phyloP scores from a whole-genome alignment of 1,284 basidiomycete genomes.

The Termitomyces sp. region DNA sequence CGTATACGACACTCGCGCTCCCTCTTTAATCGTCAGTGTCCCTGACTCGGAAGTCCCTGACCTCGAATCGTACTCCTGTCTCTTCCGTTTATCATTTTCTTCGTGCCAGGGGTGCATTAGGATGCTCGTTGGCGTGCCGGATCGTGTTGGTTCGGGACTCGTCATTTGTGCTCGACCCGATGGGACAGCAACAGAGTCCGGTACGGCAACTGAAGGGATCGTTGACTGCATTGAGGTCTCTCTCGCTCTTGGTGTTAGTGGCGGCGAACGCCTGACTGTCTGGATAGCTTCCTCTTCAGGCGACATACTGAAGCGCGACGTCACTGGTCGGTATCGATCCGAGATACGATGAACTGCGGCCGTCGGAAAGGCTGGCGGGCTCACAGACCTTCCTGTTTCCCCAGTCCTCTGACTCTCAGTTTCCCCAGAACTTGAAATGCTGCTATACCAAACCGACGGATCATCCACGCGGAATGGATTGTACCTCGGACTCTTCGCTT shows the following conservation, averaged over 20 bases:
- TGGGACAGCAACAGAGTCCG: background rate
- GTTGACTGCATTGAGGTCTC: background rate
- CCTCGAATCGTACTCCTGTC: background rate
- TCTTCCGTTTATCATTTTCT: background rate
- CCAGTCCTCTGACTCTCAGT: background rate
- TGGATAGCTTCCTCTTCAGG: conserved; percentile 7
- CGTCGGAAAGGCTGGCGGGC: background rate
- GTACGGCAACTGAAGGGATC: background rate
- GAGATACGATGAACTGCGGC: conserved; percentile 10
- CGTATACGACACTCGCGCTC: conserved; percentile 5
- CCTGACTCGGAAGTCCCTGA: background rate
- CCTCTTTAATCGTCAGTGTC: background rate
- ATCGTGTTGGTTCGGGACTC: background rate
- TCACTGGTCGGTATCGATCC: conserved; percentile 1
- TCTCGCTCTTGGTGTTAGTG: background rate
- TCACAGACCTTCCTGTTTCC: background rate
- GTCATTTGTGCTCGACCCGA: background rate
- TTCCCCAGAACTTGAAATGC: conserved; percentile 2
- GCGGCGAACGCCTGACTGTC: conserved; percentile 1
- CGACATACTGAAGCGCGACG: conserved; percentile 1
- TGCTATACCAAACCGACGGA: conserved; percentile 10
- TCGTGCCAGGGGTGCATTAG: conserved; percentile 17
- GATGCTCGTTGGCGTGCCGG: conserved; percentile 3
- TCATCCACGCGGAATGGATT: too few relatives aligned
- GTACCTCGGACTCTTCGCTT: too few relatives aligned